A percentile compares a stretch with the other conserved stretches of the same genome.
These are phyloP conservation scores for Mycena albidolilacea DNA, from an alignment of 768 basidiomycete species.

Conservation along the genomic window DNA sequence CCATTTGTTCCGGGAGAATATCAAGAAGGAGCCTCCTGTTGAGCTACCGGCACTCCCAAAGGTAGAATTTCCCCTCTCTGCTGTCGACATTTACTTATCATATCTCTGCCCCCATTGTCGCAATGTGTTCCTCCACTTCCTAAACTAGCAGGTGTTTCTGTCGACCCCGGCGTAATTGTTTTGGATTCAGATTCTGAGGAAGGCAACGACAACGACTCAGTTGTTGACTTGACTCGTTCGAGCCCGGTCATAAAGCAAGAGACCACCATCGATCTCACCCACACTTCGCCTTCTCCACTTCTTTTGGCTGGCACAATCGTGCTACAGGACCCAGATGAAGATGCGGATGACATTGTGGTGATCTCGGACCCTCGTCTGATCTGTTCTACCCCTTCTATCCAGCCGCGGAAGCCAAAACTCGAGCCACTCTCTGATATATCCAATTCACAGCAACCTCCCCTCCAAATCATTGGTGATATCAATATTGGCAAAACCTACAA, in stretches of 20 bases:
- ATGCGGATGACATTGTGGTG: background rate
- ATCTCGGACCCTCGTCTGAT: too few species aligned
- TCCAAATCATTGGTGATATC: slow-evolving; percentile 8
- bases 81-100: too few species aligned
- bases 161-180: background rate
- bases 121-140: slow-evolving; percentile 4
- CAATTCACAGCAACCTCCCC: slow-evolving; percentile 26
- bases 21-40: too few species aligned
- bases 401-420: background rate
- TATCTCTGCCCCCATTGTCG: background rate
- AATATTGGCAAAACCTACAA: slow-evolving; percentile 16
- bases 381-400: background rate
- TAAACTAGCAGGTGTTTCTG: background rate
- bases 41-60: too few species aligned
- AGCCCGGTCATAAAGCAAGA: background rate
- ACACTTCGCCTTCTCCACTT: background rate
- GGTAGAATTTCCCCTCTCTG: too few species aligned
- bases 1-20: slow-evolving; percentile 6
- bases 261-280: background rate
- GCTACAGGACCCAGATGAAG: slow-evolving; percentile 7
- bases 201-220: background rate
- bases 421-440: slow-evolving; percentile 27
- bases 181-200: slow-evolving; percentile 2
- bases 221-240: slow-evolving; percentile 13
- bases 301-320: slow-evolving; percentile 1